Conservation (phyloP, 805 yeast species). For the Pichia exigua region DNA sequence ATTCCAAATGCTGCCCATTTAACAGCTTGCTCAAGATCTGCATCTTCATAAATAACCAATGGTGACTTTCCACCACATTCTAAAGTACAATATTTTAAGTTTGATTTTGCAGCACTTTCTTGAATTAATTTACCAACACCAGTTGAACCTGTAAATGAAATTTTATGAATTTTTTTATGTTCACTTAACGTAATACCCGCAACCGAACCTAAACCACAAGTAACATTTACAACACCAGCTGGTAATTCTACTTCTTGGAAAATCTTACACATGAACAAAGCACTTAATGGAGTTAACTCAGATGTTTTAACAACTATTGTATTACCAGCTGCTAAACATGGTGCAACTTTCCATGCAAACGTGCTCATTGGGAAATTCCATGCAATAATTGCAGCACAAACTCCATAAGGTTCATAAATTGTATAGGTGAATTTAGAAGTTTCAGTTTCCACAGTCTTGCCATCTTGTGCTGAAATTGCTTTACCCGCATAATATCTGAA, state of each 20-base stretch:
- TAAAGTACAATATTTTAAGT: conserved; percentile 83
- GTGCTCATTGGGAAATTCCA: conserved; percentile 69
- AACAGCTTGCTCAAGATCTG: conserved; percentile 69
- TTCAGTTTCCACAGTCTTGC: conserved; percentile 55
- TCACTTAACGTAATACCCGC: conserved; percentile 52
- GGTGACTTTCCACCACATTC: conserved; percentile 98
- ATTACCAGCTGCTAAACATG: conserved; percentile 62
- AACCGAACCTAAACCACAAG: conserved; percentile 54
- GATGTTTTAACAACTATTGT: conserved; percentile 57
- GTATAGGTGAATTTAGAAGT: conserved; percentile 54
- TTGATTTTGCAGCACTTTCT: conserved; percentile 76
- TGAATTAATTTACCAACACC: conserved; percentile 72
- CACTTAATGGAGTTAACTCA: conserved; percentile 59
- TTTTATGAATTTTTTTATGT: conserved; percentile 52
- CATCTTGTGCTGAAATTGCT: conserved; percentile 58
- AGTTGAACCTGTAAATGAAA: conserved; percentile 66
- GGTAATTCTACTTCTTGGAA: conserved; percentile 55
- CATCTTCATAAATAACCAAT: conserved; percentile 79
- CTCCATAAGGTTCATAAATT: conserved; percentile 59
- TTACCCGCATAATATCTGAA: conserved; percentile 66
- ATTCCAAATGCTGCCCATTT: conserved; percentile 74
- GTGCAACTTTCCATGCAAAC: conserved; percentile 63
- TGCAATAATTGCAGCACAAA: conserved; percentile 64
- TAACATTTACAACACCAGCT: conserved; percentile 54
- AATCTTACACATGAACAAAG: conserved; percentile 47